Evolutionary conservation across 768 basidiomycete species (phyloP), one percentile per base, ranked within the genome.

Genomic region (Mycena crocata): DNA sequence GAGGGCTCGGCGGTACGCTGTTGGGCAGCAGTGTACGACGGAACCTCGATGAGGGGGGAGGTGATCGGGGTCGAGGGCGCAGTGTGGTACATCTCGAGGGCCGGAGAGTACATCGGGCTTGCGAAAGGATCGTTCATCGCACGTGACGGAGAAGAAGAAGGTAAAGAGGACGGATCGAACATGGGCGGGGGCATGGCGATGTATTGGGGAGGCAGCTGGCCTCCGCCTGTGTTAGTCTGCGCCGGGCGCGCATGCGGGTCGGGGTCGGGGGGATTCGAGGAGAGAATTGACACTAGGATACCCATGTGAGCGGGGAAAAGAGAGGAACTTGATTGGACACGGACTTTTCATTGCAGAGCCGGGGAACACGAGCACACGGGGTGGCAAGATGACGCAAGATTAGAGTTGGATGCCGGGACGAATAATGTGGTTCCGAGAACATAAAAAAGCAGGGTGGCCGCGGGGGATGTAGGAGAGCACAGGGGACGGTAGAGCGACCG

Each of bases 21-120:
- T 78, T 78, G 55, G 73, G 86, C 64, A 70, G 84, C 64, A 72
- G 85, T 63, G 78, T 82, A 72, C 74, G 62, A 66, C 66, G 75
- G 65, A 74, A 75, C 70, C 75, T 74, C 48, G 75, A 64, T 21
- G 70, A 74, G 57, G 67, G 74, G 78, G 65, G 78, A 76, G 57
- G 78, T 73, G 66, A 82, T 73, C 32, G 84, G 85, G 37, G 84
- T 82, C 8, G 82, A 82, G 28, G 84, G 87, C 4, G 86, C 85
- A 6, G 86, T 85, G 71, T 80, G 81, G 66, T 86, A 86, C 37
- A 77, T 74, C 42, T 70, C 69, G 68, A 81, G 79, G 19, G 76
- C 75, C 2, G 82, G 81, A 8, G 81, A 82, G 57, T 79, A 67
- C 48, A 81, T 73, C 3, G 81, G 81, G 0, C 79, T 78, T 12